phyloP scores from a whole-genome alignment of 208 protist species.

The Zelonia costaricensis region DNA sequence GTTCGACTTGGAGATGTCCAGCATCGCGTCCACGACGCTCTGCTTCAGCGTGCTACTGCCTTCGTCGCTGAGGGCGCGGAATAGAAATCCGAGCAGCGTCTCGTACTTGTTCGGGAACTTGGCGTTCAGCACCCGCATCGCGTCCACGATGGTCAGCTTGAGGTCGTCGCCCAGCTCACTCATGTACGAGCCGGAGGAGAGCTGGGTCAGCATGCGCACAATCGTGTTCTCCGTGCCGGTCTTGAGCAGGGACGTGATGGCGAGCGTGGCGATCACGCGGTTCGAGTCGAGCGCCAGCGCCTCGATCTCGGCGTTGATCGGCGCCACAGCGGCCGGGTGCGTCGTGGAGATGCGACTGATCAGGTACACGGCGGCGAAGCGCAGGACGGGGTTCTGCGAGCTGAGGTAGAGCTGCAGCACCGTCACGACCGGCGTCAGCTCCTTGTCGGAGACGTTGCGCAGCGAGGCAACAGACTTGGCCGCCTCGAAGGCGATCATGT shows the following conservation, averaged over 20 bases:
- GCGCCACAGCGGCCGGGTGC: slow-evolving; percentile 84
- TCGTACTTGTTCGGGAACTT: slow-evolving; percentile 96
- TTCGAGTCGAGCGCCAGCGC: slow-evolving; percentile 95
- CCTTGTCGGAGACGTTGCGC: slow-evolving; percentile 79
- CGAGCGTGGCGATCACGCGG: slow-evolving; percentile 97
- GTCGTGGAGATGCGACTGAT: slow-evolving; percentile 90
- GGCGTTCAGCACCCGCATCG: slow-evolving; percentile 93
- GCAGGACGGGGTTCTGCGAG: slow-evolving; percentile 85
- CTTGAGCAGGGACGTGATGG: slow-evolving; percentile 98
- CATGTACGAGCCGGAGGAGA: slow-evolving; percentile 89
- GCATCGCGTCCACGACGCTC: slow-evolving; percentile 95
- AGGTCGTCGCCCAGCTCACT: slow-evolving; percentile 98
- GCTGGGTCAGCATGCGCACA: slow-evolving; percentile 97
- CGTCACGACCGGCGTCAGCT: slow-evolving; percentile 93
- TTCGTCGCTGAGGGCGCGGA: slow-evolving; percentile 82
- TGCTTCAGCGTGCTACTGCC: slow-evolving; percentile 95
- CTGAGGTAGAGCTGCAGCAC: slow-evolving; percentile 95
- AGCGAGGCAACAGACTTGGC: slow-evolving; percentile 95
- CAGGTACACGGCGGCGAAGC: slow-evolving; percentile 95
- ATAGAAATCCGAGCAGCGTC: slow-evolving; percentile 92
- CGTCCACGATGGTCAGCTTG: slow-evolving; percentile 96
- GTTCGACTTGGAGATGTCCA: slow-evolving; percentile 91
- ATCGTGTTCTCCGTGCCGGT: slow-evolving; percentile 95
- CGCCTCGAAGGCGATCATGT: slow-evolving; percentile 98
- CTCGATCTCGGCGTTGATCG: slow-evolving; percentile 97